A percentile compares a stretch with the other conserved stretches of the same genome.
phyloP scores from a whole-genome alignment of 768 basidiomycete genomes.

The Tubosaeta sp. region DNA sequence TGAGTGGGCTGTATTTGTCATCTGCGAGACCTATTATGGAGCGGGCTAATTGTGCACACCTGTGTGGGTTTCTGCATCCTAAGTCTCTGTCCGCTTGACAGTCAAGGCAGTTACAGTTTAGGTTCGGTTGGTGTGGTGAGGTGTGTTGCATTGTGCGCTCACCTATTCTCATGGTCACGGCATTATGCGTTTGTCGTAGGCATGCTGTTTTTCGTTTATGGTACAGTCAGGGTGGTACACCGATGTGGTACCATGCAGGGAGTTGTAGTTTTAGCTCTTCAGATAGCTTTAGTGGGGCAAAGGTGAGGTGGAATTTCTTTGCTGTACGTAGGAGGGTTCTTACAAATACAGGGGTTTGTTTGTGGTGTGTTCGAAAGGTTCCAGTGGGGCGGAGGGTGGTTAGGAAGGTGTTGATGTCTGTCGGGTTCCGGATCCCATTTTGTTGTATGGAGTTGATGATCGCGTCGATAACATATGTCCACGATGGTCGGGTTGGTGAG shows the following conservation, averaged over 20 bases:
- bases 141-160: background rate
- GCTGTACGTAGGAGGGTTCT: background rate
- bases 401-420: background rate
- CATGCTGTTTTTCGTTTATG: background rate
- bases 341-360: too few relatives aligned
- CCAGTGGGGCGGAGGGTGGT: background rate
- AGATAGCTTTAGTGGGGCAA: background rate
- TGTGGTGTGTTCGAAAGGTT: too few relatives aligned
- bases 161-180: background rate
- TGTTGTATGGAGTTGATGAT: background rate
- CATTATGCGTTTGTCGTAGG: background rate
- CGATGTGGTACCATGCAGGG: constrained; percentile 3
- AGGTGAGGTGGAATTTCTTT: background rate
- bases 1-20: background rate
- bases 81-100: background rate
- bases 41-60: background rate
- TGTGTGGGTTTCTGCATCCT: background rate
- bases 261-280: background rate
- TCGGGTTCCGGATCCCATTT: background rate
- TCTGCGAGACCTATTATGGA: background rate
- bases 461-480: background rate
- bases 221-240: background rate
- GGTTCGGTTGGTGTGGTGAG: background rate
- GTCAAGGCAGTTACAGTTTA: background rate
- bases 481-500: background rate